Evolutionary conservation across 192 early-diverging fungal species (phyloP).

Genomic region (Podila epigama): DNA sequence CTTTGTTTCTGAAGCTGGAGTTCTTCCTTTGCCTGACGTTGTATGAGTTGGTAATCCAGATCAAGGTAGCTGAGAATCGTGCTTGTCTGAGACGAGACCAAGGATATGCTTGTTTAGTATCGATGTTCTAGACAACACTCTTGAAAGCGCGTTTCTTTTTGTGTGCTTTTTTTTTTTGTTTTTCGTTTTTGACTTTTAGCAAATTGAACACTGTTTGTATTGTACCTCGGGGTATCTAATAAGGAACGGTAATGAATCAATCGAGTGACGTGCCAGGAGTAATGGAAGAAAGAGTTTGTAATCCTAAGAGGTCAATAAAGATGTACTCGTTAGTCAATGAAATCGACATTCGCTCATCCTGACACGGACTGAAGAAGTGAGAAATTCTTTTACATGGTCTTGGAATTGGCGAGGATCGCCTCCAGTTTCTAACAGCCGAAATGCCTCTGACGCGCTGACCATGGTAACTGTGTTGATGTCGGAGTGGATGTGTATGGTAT

Average conservation of each 20-base stretch:
- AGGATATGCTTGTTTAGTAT: not conserved
- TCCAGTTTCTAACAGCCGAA: slow-evolving; percentile 35
- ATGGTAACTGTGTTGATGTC: not conserved
- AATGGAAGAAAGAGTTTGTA: slow-evolving; percentile 26
- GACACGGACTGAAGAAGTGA: too few relatives aligned
- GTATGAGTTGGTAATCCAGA: slow-evolving; percentile 27
- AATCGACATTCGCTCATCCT: too few relatives aligned
- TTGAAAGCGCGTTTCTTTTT: too few relatives aligned
- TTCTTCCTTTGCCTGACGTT: slow-evolving; percentile 45
- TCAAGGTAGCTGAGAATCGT: slow-evolving; percentile 14
- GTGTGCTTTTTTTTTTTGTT: not conserved
- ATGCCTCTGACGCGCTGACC: slow-evolving; percentile 22
- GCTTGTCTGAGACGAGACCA: slow-evolving; percentile 5
- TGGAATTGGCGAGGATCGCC: slow-evolving; percentile 33
- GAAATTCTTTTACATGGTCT: slow-evolving; percentile 4
- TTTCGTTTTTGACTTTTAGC: not conserved
- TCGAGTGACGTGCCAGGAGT: slow-evolving; percentile 12
- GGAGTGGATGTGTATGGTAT: not conserved
- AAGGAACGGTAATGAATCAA: slow-evolving; percentile 21
- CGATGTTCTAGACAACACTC: too few relatives aligned
- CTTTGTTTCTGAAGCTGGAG: slow-evolving; percentile 34
- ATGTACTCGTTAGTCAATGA: too few relatives aligned
- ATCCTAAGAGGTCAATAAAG: slow-evolving; percentile 28
- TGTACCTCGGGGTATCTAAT: slow-evolving; percentile 29
- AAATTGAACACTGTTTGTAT: not conserved